phyloP scores from a whole-genome alignment of 331 rosid genomes.

The Prunus yedoensis region DNA sequence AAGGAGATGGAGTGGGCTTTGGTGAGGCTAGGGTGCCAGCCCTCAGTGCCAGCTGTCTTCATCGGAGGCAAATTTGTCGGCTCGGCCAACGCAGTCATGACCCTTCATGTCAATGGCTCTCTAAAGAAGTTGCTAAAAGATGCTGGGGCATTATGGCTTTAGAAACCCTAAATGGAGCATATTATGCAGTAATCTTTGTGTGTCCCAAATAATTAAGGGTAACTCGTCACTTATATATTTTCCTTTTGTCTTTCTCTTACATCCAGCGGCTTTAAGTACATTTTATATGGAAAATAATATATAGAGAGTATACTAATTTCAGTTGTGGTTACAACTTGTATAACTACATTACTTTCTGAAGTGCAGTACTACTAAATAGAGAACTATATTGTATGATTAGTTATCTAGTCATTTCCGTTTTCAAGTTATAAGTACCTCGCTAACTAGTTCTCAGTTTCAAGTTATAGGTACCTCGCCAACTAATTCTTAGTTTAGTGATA shows the following conservation, averaged over 20 bases:
- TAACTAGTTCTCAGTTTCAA: too few relatives aligned
- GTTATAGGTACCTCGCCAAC: too few relatives aligned
- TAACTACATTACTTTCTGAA: too few relatives aligned
- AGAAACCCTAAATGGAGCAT: not conserved
- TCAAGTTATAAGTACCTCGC: too few relatives aligned
- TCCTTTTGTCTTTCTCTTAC: not conserved
- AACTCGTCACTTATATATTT: not conserved
- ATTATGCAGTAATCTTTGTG: not conserved
- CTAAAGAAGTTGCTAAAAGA: conserved; percentile 83
- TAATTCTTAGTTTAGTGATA: too few relatives aligned
- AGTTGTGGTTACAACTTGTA: too few relatives aligned
- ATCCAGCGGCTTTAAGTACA: not conserved
- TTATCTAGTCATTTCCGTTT: too few relatives aligned
- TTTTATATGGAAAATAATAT: too few relatives aligned
- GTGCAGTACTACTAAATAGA: too few relatives aligned
- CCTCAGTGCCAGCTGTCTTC: conserved; percentile 85
- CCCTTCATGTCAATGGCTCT: conserved; percentile 86
- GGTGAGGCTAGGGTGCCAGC: conserved; percentile 80
- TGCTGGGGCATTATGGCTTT: conserved; percentile 96
- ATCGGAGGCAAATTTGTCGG: conserved; percentile 88
- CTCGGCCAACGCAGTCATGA: conserved; percentile 76
- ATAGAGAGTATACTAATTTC: too few relatives aligned
- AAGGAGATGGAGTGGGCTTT: conserved; percentile 95
- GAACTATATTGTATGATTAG: too few relatives aligned
- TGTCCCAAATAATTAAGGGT: not conserved